phyloP scores from a whole-genome alignment of 73 alveolate genomes.

The Paramecium pentaurelia region DNA sequence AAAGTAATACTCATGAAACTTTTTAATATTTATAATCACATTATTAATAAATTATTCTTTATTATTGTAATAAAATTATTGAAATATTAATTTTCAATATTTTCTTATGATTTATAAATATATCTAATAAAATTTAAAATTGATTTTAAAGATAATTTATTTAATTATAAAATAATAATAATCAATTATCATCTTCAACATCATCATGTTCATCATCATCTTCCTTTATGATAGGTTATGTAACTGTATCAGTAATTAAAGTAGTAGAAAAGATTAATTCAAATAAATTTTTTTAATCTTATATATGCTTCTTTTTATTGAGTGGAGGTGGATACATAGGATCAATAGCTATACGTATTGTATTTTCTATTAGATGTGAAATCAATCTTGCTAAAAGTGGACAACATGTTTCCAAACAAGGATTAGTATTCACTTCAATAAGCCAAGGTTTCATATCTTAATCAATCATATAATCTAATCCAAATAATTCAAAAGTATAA shows the following conservation, averaged over 20 bases:
- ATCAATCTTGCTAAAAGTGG: slow-evolving; percentile 88
- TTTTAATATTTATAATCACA: neutral
- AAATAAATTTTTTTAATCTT: slow-evolving; percentile 1
- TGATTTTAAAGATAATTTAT: neutral
- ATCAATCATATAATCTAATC: slow-evolving; percentile 94
- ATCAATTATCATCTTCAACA: slow-evolving; percentile 44
- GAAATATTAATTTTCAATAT: too few species aligned
- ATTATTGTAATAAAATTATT: too few species aligned
- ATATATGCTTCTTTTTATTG: neutral
- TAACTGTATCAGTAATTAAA: neutral
- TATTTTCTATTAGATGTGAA: slow-evolving; percentile 87
- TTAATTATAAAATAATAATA: neutral
- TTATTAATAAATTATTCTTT: too few species aligned
- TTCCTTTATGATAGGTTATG: neutral
- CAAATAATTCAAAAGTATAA: slow-evolving; percentile 66
- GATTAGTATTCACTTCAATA: slow-evolving; percentile 94
- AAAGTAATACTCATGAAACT: neutral
- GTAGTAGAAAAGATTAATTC: slow-evolving; percentile 22
- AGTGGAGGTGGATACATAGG: slow-evolving; percentile 75
- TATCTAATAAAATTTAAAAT: too few species aligned
- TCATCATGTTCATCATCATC: slow-evolving; percentile 43
- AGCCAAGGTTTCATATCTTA: slow-evolving; percentile 84
- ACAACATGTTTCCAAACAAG: slow-evolving; percentile 90
- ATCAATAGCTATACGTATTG: slow-evolving; percentile 90
- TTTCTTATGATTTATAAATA: too few species aligned